Percentiles rank a stretch among this genome's conserved stretches.
phyloP scores from a whole-genome alignment of 441 rosid species.

The Gossypium gossypioides region DNA sequence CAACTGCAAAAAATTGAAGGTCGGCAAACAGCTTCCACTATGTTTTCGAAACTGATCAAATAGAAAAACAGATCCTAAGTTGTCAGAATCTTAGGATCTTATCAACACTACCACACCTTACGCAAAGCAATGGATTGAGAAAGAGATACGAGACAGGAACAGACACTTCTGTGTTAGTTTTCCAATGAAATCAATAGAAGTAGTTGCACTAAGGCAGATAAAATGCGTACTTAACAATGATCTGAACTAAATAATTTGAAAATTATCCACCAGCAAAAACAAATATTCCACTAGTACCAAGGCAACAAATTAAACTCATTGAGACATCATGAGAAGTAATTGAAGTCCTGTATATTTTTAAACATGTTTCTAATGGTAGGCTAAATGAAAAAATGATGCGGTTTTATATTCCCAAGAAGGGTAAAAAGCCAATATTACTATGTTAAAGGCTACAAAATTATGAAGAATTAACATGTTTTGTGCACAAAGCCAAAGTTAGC shows the following conservation, averaged over 20 bases:
- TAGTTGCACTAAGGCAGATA: background rate
- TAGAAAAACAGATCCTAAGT: background rate
- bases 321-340: background rate
- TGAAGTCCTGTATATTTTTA: background rate
- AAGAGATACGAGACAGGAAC: background rate
- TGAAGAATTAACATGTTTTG: background rate
- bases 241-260: background rate
- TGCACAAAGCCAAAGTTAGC: slow-evolving; percentile 1
- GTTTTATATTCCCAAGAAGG: background rate
- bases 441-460: background rate
- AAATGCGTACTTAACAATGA: background rate
- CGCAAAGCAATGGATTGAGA: background rate
- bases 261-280: background rate
- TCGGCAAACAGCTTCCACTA: background rate
- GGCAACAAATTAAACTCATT: background rate
- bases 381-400: background rate
- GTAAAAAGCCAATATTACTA: background rate
- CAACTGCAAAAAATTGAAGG: background rate
- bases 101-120: background rate
- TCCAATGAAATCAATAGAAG: background rate
- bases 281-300: background rate
- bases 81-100: background rate
- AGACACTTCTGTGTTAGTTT: background rate
- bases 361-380: background rate
- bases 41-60: background rate